Evolutionary conservation across 2,329 filamentous ascomycete species (phyloP), one percentile per base, ranked within the genome.

Genomic region (Neodidymelliopsis sp.): DNA sequence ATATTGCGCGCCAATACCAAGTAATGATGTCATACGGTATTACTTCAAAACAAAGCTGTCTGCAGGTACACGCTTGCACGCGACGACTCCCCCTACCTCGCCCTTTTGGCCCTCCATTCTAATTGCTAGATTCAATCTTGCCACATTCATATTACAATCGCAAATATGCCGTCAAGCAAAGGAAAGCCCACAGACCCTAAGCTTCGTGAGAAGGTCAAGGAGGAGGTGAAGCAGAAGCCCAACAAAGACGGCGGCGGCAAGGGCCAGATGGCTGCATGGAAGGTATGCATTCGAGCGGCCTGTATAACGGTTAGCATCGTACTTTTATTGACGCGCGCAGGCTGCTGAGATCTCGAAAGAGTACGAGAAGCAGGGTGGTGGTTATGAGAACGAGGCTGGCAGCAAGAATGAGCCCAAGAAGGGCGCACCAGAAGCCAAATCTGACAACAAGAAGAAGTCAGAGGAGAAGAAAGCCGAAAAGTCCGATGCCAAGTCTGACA

Each of bases 201-300:
- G 52, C 56, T 78, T 31, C 70, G 73, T 38, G 75, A 77, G 60
- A 66, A 77, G 57, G 72, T 76, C 20, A 77, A 76, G 58, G 70
- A 78, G 55, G 73, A 77, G 11, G 66, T 77, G n/a, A 77, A 78
- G 58, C 65, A 72, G 38, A 68, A 77, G 49, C 63, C 74, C 5
- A 77, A 78, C 45, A 76, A 77, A 52, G 74, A 77, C 56, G 75
- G 76, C 9, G 56, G 70, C 23, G 76, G 76, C n/a, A 77, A 77
- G 56, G 75, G 75, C 4, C 68, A 77, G 57, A 75, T 74, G 76
- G 74, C 73, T 39, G 76, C 75, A 31, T 79, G 76, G 76, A 79
- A 78, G 69, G 75, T 73, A 18, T n/a, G 31, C 10, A 6, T 19
- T 42, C 13, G 25, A 13, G 25, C 9, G 1, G 4, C 10, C 15